These are phyloP conservation scores for Penicillium atrosanguineum DNA, from an alignment of 495 filamentous ascomycete species.

Conservation along the genomic window DNA sequence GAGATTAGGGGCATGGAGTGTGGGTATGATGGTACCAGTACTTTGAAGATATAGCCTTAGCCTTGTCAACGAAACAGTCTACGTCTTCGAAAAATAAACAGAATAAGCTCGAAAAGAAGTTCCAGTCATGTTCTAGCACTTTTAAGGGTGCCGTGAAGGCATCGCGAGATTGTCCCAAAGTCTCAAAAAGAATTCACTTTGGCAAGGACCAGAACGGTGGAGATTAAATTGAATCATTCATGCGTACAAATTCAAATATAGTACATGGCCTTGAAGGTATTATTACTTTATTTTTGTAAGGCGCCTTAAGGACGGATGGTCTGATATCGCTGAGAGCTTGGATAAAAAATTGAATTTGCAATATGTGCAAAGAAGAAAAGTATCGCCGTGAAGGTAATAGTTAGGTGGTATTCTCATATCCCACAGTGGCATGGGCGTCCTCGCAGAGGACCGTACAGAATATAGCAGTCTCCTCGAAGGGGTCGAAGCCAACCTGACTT, in stretches of 20 bases:
- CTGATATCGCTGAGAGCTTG: not conserved
- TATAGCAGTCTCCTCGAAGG: not conserved
- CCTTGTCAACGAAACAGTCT: not conserved
- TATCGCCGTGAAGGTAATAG: not conserved
- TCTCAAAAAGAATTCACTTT: too few relatives aligned
- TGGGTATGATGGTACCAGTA: not conserved
- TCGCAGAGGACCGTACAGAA: not conserved
- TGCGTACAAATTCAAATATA: too few relatives aligned
- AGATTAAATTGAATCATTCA: too few relatives aligned
- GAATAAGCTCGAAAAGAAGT: not conserved
- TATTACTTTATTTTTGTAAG: too few relatives aligned
- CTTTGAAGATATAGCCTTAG: not conserved
- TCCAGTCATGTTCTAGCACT: too few relatives aligned
- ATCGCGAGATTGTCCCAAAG: too few relatives aligned
- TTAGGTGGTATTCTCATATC: not conserved
- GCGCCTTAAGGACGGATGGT: too few relatives aligned
- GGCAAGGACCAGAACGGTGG: too few relatives aligned
- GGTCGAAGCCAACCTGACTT: not conserved
- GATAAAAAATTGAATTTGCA: not conserved
- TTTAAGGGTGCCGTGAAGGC: too few relatives aligned
- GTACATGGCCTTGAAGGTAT: too few relatives aligned
- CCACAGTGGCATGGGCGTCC: not conserved
- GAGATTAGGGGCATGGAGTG: too few relatives aligned
- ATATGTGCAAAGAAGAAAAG: not conserved
- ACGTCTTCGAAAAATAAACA: not conserved